Base-by-base conservation (phyloP, 371 early-diverging fungal genomes). In the Synchytrium microbalum region DNA sequence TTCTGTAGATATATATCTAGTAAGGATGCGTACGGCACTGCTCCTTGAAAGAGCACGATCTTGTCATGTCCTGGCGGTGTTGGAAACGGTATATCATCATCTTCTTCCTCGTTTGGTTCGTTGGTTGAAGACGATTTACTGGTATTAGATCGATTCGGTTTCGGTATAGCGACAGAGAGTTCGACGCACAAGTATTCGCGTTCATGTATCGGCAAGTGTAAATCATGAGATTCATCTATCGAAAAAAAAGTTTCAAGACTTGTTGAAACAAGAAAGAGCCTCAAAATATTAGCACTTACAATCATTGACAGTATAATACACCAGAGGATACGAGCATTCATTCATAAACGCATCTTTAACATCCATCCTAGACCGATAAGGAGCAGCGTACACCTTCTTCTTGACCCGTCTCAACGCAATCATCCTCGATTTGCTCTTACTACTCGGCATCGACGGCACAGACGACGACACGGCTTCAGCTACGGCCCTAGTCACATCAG, bases 261-360 rank as follows among this genome's bases (percentile, higher is more conserved):
- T 38, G 46, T 19, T 10, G 19, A 38, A 19, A 38, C 46, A 19
- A 19, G 46, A 38, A 38, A 38, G 10, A 38, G 5, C 19, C 5
- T 38, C 46, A 5, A 38, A 38, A 38, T 19, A 38, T 38, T 19
- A 38, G 46, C 46, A 38, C 46, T 38, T 38, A 38, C 46, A 89
- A 78, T 89, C 89, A 69, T 89, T 88, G 54, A 90, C 83, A 32
- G 87, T 86, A 74, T 88, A 91, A 75, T 90, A 89, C 29, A 91
- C 88, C 61, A 86, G 70, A 5, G 92, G 92, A 70, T 84, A 91
- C 8, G 92, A 90, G 68, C 84, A 85, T 69, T 89, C 90, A 71
- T 79, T 79, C 79, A 79, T 79, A 81, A 86, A 64, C 75, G 73
- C 72, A 77, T 88, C 89, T 70, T 90, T 90, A 66, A 84, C 77